Conservation (phyloP, 208 protist species). For the Tritrichomonas foetus region DNA sequence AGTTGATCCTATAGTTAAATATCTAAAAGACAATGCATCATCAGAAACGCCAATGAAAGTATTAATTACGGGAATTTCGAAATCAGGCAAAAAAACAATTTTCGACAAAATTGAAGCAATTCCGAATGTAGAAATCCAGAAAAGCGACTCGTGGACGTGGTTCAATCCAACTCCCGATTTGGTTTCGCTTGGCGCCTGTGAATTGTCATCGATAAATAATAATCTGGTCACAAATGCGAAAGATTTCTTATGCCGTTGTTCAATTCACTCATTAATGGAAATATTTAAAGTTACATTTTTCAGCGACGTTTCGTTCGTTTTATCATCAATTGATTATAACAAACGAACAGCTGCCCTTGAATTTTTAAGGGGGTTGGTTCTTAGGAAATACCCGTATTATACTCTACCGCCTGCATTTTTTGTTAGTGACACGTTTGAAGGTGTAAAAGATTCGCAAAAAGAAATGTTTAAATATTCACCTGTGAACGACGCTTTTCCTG, state of each 20-base stretch:
- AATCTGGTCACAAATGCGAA: not conserved
- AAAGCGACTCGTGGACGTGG: not conserved
- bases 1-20: not conserved
- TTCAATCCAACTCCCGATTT: not conserved
- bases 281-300: constrained; percentile 17
- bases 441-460: no score
- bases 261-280: not conserved
- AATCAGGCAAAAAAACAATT: not conserved
- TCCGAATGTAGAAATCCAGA: not conserved
- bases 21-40: not conserved
- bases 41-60: not conserved
- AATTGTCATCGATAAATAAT: not conserved
- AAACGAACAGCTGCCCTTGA: not conserved
- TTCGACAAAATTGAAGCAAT: not conserved
- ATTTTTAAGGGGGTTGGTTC: not conserved
- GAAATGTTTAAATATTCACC: no score
- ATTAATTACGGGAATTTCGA: not conserved
- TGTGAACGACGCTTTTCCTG: no score
- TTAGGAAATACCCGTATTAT: not conserved
- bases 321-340: not conserved
- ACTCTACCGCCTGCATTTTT: not conserved
- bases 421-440: no score
- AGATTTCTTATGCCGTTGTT: not conserved
- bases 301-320: not conserved
- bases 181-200: not conserved